phyloP scores from a whole-genome alignment of 176 grass and related monocot genomes.

The sorghum (Sorghum bicolor) region Sorghum_bicolor_NCBIv3 NC_012874.2:71782001-71782500 shows the following conservation, averaged over 20 bases:
- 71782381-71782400: background rate
- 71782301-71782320: background rate
- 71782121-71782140: no score
- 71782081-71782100: no score
- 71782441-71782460: background rate
- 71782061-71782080: no score
- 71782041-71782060: no score
- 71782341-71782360: background rate
- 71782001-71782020: background rate
- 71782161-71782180: no score
- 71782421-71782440: conserved; percentile 13
- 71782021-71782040: background rate
- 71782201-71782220: no score
- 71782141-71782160: no score
- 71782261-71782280: no score
- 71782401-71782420: background rate
- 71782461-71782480: conserved; percentile 33
- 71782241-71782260: background rate
- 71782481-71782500: conserved; percentile 10
- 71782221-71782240: no score
- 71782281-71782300: background rate
- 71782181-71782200: no score
- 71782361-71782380: no score
- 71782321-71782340: background rate
- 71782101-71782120: no score